phyloP scores from a whole-genome alignment of 306 rosid species.

The Ochetophila trinervis region DNA sequence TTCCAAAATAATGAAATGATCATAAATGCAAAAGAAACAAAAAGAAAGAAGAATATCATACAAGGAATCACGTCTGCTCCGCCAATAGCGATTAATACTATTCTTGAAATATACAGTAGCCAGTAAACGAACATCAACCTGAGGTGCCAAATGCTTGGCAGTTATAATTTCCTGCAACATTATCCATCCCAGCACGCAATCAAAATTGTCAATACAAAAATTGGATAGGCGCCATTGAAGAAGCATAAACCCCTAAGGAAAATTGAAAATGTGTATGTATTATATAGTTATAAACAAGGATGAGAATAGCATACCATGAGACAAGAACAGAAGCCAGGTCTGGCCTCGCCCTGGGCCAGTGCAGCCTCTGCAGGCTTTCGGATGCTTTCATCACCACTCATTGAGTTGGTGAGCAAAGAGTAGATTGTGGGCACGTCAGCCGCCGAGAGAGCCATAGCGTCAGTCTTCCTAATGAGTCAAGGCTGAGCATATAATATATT shows the following conservation, averaged over 20 bases:
- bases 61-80: slow-evolving; percentile 66
- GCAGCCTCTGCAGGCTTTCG: slow-evolving; percentile 76
- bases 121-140: slow-evolving; percentile 80
- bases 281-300: no score
- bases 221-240: background rate
- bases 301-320: slow-evolving; percentile 47
- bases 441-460: slow-evolving; percentile 56
- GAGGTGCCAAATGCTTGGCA: slow-evolving; percentile 72
- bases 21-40: background rate
- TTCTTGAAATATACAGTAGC: slow-evolving; percentile 87
- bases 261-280: no score
- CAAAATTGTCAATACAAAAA: slow-evolving; percentile 5
- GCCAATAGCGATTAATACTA: slow-evolving; percentile 82
- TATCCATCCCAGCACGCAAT: slow-evolving; percentile 15
- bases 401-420: slow-evolving; percentile 66
- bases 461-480: no score
- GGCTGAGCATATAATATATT: no score
- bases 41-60: slow-evolving; percentile 23
- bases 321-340: slow-evolving; percentile 91
- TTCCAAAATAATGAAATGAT: background rate
- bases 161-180: slow-evolving; percentile 70
- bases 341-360: slow-evolving; percentile 73
- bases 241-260: no score
- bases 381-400: slow-evolving; percentile 68
- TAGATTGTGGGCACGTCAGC: slow-evolving; percentile 79